Conservation (phyloP, 2,329 filamentous ascomycete genomes). For the Talaromyces sp. region DNA sequence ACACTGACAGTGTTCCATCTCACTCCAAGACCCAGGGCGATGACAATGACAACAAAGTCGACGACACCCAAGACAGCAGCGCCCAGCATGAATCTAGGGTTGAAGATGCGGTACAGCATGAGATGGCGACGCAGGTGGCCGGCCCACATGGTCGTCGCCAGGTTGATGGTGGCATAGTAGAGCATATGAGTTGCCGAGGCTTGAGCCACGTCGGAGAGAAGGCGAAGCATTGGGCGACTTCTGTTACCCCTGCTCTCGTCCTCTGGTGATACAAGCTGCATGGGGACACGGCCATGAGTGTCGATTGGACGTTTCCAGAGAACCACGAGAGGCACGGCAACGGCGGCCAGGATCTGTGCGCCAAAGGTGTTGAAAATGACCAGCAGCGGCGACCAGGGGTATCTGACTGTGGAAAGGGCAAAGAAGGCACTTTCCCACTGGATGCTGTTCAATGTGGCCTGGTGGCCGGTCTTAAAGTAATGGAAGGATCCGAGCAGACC, state of each 20-base stretch:
- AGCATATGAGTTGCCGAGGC: conserved; percentile 68
- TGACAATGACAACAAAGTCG: conserved; percentile 65
- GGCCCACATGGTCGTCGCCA: conserved; percentile 87
- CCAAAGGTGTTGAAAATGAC: conserved; percentile 83
- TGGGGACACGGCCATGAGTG: conserved; percentile 46
- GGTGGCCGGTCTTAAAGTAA: conserved; percentile 97
- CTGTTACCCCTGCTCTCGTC: not conserved
- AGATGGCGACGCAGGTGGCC: conserved; percentile 82
- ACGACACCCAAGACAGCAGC: conserved; percentile 66
- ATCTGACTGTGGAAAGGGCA: conserved; percentile 71
- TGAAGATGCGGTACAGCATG: conserved; percentile 95
- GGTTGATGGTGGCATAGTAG: conserved; percentile 75
- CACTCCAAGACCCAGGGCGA: conserved; percentile 64
- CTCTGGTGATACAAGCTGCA: conserved; percentile 1
- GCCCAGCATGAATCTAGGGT: conserved; percentile 82
- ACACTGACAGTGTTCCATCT: conserved; percentile 73
- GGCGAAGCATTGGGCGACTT: conserved; percentile 23
- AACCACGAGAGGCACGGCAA: conserved; percentile 71
- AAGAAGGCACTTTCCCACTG: conserved; percentile 98
- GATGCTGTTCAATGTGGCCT: conserved; percentile 77
- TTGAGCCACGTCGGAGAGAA: conserved; percentile 65
- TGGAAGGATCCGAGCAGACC: conserved; percentile 88
- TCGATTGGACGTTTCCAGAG: conserved; percentile 86
- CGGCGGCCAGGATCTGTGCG: conserved; percentile 75
- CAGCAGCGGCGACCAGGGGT: conserved; percentile 82